A percentile compares a stretch with the other conserved stretches of the same genome.
phyloP scores from a whole-genome alignment of 2,329 filamentous ascomycete genomes.

The Aspergillus viridinutans region DNA sequence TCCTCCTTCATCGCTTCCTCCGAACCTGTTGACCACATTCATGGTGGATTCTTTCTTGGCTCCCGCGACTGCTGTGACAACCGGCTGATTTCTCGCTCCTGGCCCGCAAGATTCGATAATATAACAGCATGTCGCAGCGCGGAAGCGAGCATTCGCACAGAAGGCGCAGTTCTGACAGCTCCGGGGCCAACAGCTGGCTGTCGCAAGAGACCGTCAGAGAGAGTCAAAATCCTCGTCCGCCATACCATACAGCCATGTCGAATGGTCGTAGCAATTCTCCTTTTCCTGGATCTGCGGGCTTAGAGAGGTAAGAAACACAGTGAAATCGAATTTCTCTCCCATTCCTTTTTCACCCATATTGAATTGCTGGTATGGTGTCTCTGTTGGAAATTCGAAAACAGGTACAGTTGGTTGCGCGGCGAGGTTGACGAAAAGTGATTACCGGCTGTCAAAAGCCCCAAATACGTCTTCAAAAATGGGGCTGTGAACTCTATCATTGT shows the following conservation, averaged over 20 bases:
- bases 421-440: neutral
- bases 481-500: neutral
- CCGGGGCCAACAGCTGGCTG: slow-evolving; percentile 34
- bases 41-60: slow-evolving; percentile 15
- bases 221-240: slow-evolving; percentile 16
- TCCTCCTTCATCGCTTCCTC: neutral
- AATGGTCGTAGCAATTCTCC: slow-evolving; percentile 25
- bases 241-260: slow-evolving; percentile 18
- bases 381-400: neutral
- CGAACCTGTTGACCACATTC: slow-evolving; percentile 11
- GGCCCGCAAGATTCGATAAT: slow-evolving; percentile 12
- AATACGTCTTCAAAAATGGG: neutral
- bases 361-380: neutral
- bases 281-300: slow-evolving; percentile 21
- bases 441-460: neutral
- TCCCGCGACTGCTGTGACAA: slow-evolving; percentile 9
- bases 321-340: neutral
- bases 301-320: slow-evolving; percentile 30
- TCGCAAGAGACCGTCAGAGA: slow-evolving; percentile 40
- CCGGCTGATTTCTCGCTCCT: slow-evolving; percentile 20
- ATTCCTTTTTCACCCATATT: neutral
- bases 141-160: slow-evolving; percentile 30
- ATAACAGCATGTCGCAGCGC: slow-evolving; percentile 29
- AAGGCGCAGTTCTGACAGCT: slow-evolving; percentile 40
- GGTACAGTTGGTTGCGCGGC: neutral